A percentile compares a stretch with the other conserved stretches of the same genome.
Conservation (phyloP, 805 yeast species). For the Zygosaccharomyces bisporus region DNA sequence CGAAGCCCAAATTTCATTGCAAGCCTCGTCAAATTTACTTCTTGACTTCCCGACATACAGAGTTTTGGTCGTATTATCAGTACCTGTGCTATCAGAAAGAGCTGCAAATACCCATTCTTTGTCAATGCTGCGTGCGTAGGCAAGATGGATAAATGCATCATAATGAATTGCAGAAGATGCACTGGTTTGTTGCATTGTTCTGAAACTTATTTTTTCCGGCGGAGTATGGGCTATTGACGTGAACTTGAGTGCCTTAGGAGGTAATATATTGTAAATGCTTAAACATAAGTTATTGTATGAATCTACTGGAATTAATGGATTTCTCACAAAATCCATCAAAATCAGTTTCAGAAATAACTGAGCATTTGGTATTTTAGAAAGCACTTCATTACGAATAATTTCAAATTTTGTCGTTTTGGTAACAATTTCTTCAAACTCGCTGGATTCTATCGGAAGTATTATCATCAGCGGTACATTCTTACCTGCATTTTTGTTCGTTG, state of each 20-base stretch:
- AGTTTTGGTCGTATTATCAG: conserved; percentile 54
- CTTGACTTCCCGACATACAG: conserved; percentile 50
- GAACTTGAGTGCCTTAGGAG: conserved; percentile 31
- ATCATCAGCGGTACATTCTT: conserved; percentile 30
- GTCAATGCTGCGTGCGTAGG: conserved; percentile 79
- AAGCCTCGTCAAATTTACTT: conserved; percentile 48
- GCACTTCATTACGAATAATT: conserved; percentile 41
- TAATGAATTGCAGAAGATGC: conserved; percentile 29
- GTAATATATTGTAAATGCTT: conserved; percentile 54
- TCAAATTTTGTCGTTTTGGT: conserved; percentile 46
- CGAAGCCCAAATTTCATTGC: conserved; percentile 63
- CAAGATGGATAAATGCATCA: conserved; percentile 77
- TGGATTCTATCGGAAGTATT: conserved; percentile 27
- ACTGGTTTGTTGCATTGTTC: conserved; percentile 36
- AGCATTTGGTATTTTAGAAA: conserved; percentile 31
- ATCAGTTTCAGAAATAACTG: conserved; percentile 38
- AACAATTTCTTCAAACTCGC: conserved; percentile 41
- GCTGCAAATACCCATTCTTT: conserved; percentile 82
- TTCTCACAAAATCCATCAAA: conserved; percentile 41
- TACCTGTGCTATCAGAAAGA: conserved; percentile 85
- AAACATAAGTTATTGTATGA: conserved; percentile 44
- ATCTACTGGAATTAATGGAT: conserved; percentile 31
- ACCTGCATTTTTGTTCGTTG: conserved; percentile 29
- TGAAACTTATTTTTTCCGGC: conserved; percentile 44
- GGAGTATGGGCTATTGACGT: conserved; percentile 41